These are phyloP conservation scores for Spinacia oleracea DNA, from an alignment of 179 eudicot species.

Conservation along the genomic window DNA sequence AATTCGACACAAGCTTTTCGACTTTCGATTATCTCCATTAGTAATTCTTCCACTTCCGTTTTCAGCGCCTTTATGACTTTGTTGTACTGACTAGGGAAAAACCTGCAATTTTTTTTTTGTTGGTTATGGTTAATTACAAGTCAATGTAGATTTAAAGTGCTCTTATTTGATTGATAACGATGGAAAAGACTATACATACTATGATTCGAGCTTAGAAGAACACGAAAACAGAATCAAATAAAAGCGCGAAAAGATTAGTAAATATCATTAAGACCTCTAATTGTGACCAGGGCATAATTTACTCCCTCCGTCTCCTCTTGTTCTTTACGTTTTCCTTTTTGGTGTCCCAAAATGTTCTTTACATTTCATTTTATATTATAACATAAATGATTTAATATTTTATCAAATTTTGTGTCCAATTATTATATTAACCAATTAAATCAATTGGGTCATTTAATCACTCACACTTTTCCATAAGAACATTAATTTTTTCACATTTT, in stretches of 20 bases:
- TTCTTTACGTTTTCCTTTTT: too few relatives aligned
- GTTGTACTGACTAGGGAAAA: constrained; percentile 86
- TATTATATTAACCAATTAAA: too few relatives aligned
- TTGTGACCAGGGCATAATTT: too few relatives aligned
- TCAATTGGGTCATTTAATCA: too few relatives aligned
- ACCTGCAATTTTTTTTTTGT: constrained; percentile 35
- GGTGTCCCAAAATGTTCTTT: too few relatives aligned
- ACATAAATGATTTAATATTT: too few relatives aligned
- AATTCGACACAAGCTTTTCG: constrained; percentile 63
- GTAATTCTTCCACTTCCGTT: constrained; percentile 62
- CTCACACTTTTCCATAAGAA: too few relatives aligned
- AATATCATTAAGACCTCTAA: too few relatives aligned
- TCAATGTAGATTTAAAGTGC: constrained; percentile 26
- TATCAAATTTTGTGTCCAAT: too few relatives aligned
- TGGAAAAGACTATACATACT: constrained; percentile 23
- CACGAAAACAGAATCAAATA: constrained; percentile 21
- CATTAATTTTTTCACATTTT: too few relatives aligned
- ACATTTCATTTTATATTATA: too few relatives aligned
- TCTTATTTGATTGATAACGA: not conserved
- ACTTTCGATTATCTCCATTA: constrained; percentile 79
- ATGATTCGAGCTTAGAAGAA: not conserved
- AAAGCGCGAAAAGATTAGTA: not conserved
- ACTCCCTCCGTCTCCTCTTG: too few relatives aligned
- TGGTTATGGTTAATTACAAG: not conserved
- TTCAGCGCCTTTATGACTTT: constrained; percentile 74